Evolutionary conservation across 176 grass and related monocot genomes (phyloP).

Genomic region (Guadua angustifolia): DNA sequence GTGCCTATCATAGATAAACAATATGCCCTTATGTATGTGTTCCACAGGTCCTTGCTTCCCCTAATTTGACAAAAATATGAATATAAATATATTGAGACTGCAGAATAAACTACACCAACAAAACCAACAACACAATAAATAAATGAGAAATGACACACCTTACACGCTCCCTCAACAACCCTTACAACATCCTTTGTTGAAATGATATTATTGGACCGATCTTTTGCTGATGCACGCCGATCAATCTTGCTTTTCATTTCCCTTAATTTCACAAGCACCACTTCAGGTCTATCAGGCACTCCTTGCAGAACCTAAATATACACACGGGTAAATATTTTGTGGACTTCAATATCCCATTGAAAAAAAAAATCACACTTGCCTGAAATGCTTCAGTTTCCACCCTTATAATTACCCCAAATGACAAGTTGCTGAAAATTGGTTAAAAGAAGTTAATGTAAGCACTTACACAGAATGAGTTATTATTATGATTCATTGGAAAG

Average conservation of each 20-base stretch:
- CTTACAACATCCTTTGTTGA: constrained; percentile 92
- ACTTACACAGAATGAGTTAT: constrained; percentile 13
- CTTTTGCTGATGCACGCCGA: constrained; percentile 66
- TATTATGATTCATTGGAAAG: constrained; percentile 18
- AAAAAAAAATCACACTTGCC: constrained; percentile 36
- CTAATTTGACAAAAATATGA: constrained; percentile 55
- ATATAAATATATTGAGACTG: constrained; percentile 15
- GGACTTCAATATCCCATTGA: constrained; percentile 8
- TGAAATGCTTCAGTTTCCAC: constrained; percentile 97
- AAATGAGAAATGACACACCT: constrained; percentile 53
- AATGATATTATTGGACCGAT: constrained; percentile 75
- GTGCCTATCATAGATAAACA: constrained; percentile 96
- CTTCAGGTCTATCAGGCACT: constrained; percentile 86
- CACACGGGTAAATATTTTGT: constrained; percentile 43
- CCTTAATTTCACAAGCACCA: constrained; percentile 90
- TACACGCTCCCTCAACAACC: constrained; percentile 86
- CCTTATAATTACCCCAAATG: constrained; percentile 95
- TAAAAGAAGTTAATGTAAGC: constrained; percentile 24
- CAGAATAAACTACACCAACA: constrained; percentile 23
- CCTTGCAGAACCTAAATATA: constrained; percentile 90
- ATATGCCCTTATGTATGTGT: constrained; percentile 86
- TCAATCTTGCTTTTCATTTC: constrained; percentile 98
- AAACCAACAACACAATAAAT: not conserved
- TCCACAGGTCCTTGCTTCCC: constrained; percentile 99
- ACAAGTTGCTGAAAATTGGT: constrained; percentile 78